A percentile compares a stretch with the other conserved stretches of the same genome.
phyloP scores from a whole-genome alignment of 495 filamentous ascomycete species.

The Penicillium fimorum region DNA sequence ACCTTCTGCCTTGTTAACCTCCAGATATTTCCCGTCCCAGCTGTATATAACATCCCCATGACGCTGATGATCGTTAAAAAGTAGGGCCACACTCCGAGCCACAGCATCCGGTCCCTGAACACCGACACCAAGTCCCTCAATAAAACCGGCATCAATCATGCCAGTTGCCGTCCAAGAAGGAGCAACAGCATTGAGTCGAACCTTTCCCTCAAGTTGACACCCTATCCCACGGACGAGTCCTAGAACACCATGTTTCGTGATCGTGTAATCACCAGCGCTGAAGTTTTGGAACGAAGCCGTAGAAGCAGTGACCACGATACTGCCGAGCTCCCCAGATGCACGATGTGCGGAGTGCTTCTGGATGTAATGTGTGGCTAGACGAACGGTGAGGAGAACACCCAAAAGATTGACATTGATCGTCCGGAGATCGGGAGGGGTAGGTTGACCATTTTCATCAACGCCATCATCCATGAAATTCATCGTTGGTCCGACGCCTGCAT shows the following conservation, averaged over 20 bases:
- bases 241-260: constrained; percentile 41
- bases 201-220: constrained; percentile 11
- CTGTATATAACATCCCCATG: constrained; percentile 42
- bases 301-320: constrained; percentile 42
- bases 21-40: constrained; percentile 35
- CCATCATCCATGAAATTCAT: constrained; percentile 40
- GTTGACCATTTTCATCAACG: constrained; percentile 38
- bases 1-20: constrained; percentile 36
- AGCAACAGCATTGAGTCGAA: constrained; percentile 42
- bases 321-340: constrained; percentile 21
- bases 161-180: constrained; percentile 45
- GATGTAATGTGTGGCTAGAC: constrained; percentile 40
- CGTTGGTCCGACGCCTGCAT: constrained; percentile 44
- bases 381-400: constrained; percentile 40
- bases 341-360: constrained; percentile 22
- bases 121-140: constrained; percentile 22
- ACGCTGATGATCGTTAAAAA: constrained; percentile 35
- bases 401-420: constrained; percentile 47
- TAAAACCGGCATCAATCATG: constrained; percentile 24
- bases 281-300: constrained; percentile 40
- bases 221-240: constrained; percentile 35
- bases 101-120: constrained; percentile 38
- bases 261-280: constrained; percentile 36
- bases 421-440: constrained; percentile 39
- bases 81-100: constrained; percentile 34